Evolutionary conservation across 2,329 filamentous ascomycete species (phyloP).

Genomic region (Helminthosporium solani): DNA sequence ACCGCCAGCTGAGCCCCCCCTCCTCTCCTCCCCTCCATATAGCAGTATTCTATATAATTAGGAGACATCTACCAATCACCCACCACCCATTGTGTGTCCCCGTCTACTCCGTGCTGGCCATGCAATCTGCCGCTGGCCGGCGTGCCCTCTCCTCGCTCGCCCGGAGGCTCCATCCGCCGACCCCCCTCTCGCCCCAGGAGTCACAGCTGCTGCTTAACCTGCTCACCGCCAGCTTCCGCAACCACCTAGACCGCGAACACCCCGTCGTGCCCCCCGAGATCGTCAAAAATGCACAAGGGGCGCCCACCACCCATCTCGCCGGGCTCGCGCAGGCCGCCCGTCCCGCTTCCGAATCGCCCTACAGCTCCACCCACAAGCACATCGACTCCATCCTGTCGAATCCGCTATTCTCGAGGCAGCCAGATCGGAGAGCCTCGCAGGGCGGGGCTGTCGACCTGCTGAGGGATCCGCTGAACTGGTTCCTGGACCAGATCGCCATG

Average conservation of each 20-base stretch:
- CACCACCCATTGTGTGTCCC: too few species aligned
- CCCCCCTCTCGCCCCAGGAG: conserved; percentile 58
- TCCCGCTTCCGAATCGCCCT: conserved; percentile 40
- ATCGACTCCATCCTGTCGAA: conserved; percentile 54
- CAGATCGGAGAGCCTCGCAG: conserved; percentile 27
- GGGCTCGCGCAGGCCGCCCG: conserved; percentile 9
- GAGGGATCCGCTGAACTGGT: conserved; percentile 44
- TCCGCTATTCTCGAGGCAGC: conserved; percentile 48
- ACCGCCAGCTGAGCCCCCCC: too few species aligned
- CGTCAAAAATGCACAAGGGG: neutral
- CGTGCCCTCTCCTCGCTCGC: conserved; percentile 45
- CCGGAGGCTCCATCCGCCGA: conserved; percentile 54
- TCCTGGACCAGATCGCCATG: conserved; percentile 42
- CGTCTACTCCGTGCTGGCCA: too few species aligned
- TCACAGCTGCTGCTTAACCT: conserved; percentile 60
- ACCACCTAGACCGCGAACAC: conserved; percentile 62
- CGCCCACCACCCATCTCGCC: conserved; percentile 6
- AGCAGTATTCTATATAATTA: too few species aligned
- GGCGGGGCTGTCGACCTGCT: conserved; percentile 25
- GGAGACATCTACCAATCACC: too few species aligned
- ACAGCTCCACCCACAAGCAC: conserved; percentile 47
- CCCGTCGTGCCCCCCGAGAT: conserved; percentile 31
- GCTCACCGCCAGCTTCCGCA: conserved; percentile 63
- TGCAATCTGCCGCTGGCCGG: conserved; percentile 53
- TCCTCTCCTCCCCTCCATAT: too few species aligned